phyloP scores from a whole-genome alignment of 805 yeast genomes.

The Yarrowia sp. region DNA sequence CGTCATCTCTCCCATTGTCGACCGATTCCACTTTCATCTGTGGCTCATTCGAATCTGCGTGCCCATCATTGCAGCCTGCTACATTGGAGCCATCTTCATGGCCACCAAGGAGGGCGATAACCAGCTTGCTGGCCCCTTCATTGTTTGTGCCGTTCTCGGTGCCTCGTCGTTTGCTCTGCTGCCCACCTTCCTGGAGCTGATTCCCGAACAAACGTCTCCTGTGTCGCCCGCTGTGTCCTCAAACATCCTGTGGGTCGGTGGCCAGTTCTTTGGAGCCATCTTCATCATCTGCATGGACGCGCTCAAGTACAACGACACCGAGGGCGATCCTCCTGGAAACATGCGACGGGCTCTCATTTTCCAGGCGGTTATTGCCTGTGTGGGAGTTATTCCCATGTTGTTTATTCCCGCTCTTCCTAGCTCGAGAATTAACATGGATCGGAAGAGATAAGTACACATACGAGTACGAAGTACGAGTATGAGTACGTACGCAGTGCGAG shows the following conservation, averaged over 20 bases:
- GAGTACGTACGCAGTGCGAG: too few species aligned
- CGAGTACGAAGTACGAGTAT: too few species aligned
- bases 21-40: constrained; percentile 33
- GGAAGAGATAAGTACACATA: not conserved
- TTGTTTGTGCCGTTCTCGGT: constrained; percentile 36
- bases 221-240: constrained; percentile 37
- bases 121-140: constrained; percentile 36
- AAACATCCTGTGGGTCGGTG: constrained; percentile 36
- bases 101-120: constrained; percentile 28
- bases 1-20: constrained; percentile 35
- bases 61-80: constrained; percentile 35
- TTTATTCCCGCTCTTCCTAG: constrained; percentile 26
- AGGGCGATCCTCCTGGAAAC: constrained; percentile 37
- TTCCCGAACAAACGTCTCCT: constrained; percentile 38
- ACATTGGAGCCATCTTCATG: constrained; percentile 37
- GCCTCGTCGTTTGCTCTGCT: constrained; percentile 36
- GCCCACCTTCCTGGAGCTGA: constrained; percentile 37
- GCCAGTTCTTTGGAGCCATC: constrained; percentile 37
- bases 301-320: constrained; percentile 31
- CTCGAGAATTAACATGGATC: constrained; percentile 29
- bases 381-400: constrained; percentile 33
- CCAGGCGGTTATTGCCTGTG: constrained; percentile 36
- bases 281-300: constrained; percentile 38
- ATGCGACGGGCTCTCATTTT: constrained; percentile 37
- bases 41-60: constrained; percentile 31